Conservation (phyloP, 352 stramenopile genomes). For the Pythium phragmiticola region DNA sequence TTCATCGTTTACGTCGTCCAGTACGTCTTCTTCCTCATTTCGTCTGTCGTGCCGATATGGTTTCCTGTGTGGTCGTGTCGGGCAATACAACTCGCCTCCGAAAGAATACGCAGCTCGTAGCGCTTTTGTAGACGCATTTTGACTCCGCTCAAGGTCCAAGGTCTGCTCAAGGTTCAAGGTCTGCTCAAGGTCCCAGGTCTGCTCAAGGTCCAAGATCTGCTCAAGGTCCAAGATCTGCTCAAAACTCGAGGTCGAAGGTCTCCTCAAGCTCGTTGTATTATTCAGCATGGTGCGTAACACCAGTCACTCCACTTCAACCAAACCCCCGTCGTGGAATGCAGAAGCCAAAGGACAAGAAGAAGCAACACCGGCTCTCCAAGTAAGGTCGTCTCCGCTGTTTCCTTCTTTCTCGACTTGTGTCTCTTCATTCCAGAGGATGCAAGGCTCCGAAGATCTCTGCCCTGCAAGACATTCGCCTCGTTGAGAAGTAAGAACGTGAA, state of each 20-base stretch:
- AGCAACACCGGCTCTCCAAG: neutral
- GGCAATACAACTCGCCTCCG: neutral
- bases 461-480: neutral
- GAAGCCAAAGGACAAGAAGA: neutral
- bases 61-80: neutral
- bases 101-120: neutral
- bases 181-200: constrained; percentile 10
- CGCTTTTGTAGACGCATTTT: neutral
- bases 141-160: neutral
- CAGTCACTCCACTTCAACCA: neutral
- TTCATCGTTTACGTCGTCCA: neutral
- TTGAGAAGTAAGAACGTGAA: constrained; percentile 1
- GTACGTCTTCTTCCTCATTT: neutral
- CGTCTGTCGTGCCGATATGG: too few species aligned
- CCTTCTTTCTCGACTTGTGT: neutral
- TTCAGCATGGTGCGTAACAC: constrained; percentile 13
- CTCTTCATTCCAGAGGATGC: neutral
- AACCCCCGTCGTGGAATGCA: constrained; percentile 10
- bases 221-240: constrained; percentile 21
- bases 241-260: constrained; percentile 14
- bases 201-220: constrained; percentile 20
- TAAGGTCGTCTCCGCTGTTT: neutral
- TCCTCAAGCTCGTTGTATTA: neutral
- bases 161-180: neutral
- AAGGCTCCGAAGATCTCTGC: neutral